Percentiles rank a stretch among this genome's conserved stretches.
Evolutionary conservation across 2,329 filamentous ascomycete species (phyloP).

Genomic region (Colletotrichum theobromicola): DNA sequence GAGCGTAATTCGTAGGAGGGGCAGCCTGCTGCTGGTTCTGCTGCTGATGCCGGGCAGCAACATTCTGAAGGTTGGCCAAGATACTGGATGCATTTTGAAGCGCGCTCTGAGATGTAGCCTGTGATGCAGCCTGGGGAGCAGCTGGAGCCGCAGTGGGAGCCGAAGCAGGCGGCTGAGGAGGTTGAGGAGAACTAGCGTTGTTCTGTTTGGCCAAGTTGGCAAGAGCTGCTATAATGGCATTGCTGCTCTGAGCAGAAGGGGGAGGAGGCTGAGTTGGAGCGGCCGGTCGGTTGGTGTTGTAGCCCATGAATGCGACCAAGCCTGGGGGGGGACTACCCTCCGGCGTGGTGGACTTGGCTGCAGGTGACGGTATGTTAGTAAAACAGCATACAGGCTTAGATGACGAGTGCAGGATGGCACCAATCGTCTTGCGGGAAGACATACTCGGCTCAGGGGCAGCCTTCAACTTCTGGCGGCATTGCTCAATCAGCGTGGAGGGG

Average conservation of each 20-base stretch:
- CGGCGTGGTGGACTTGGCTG: conserved; percentile 75
- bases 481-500: conserved; percentile 76
- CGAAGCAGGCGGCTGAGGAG: conserved; percentile 23
- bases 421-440: conserved; percentile 37
- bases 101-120: conserved; percentile 29
- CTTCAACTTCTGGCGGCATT: conserved; percentile 82
- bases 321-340: conserved; percentile 63
- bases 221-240: conserved; percentile 77
- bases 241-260: conserved; percentile 48
- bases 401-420: neutral
- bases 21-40: neutral
- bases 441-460: conserved; percentile 68
- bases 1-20: neutral
- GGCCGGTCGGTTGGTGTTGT: conserved; percentile 24
- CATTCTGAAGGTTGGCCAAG: conserved; percentile 5
- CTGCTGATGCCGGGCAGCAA: neutral
- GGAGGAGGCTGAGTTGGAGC: conserved; percentile 40
- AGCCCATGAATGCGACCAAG: conserved; percentile 43
- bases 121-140: conserved; percentile 16
- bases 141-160: conserved; percentile 21
- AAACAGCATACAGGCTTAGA: neutral
- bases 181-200: conserved; percentile 46
- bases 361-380: conserved; percentile 2
- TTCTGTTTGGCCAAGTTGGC: conserved; percentile 83
- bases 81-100: conserved; percentile 2